Base-by-base conservation (phyloP, 148 eudicot genomes). In the Linanthus parryae region DNA sequence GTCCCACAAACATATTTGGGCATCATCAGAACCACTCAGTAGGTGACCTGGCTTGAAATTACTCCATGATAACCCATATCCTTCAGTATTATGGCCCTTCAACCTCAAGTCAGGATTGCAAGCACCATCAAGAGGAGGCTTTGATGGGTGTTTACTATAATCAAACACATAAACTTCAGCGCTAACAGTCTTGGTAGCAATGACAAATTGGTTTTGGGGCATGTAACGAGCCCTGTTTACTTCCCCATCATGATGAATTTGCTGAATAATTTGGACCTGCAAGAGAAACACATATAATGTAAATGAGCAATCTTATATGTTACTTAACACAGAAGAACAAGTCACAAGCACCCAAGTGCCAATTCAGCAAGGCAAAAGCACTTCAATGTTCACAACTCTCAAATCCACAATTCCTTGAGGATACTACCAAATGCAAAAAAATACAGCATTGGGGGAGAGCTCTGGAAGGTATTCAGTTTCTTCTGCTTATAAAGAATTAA, bases 41-140 rank as follows among this genome's bases (percentile, higher is more conserved):
- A 84, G 57, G 75, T 74, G 75, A 12, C 92, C 92, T 36, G 56
- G 79, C 71, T 78, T 88, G 56, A 80, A 76, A 34, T 64, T 68
- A 59, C 92, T 88, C 96, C 96, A 83, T 1, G 88, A 83, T 41
- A 88, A 72, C 47, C 96, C 92, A 65, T 75, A 88, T 48, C 96
- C 96, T 69, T 88, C 88, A 23, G 78, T 76, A 63, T 38, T 80
- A 55, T 83, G 96, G 31, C 92, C 96, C 47, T 77, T 77, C 55
- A 88, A 66, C 68, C 88, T 78, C 81, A 83, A 65, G 49, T 83
- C 92, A 34, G 92, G 92, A 68, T 73, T 83, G 58, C 68, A 64
- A 56, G 73, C 56, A 54, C 92, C 79, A 65, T 78, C 84, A 9
- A 72, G 68, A 19, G 95, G 88, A 66, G 95, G 91, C 66, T 80